phyloP scores from a whole-genome alignment of 164 flowering plant genomes.

The Tetracentron sinense region DNA sequence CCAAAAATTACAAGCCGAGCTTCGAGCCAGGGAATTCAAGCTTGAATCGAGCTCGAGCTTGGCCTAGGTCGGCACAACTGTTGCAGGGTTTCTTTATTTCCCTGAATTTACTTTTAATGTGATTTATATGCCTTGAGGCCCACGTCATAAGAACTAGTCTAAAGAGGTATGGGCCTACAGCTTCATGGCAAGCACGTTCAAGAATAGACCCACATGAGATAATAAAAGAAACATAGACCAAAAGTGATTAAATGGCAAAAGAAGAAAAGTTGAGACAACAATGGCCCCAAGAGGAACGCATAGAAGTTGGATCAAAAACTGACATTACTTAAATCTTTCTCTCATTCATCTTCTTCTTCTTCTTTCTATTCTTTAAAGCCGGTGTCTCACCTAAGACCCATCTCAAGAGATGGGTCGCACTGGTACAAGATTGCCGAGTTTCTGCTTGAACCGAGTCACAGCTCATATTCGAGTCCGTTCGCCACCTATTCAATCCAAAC shows the following conservation, averaged over 20 bases:
- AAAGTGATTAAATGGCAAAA: constrained; percentile 13
- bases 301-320: constrained; percentile 9
- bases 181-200: constrained; percentile 42
- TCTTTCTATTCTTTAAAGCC: constrained; percentile 2
- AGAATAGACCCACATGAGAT: constrained; percentile 19
- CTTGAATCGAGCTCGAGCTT: too few species aligned
- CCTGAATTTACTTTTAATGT: too few species aligned
- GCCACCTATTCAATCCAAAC: constrained; percentile 41
- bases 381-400: background rate
- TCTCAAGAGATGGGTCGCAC: constrained; percentile 37
- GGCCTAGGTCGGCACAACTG: too few species aligned
- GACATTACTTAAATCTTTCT: constrained; percentile 5
- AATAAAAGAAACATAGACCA: constrained; percentile 12
- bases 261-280: constrained; percentile 1
- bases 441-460: constrained; percentile 56
- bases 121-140: background rate
- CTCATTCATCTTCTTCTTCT: constrained; percentile 5
- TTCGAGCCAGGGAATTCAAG: too few species aligned
- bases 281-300: constrained; percentile 4
- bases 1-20: too few species aligned
- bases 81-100: too few species aligned
- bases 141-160: background rate
- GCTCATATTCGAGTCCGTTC: constrained; percentile 57
- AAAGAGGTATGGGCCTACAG: constrained; percentile 23
- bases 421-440: constrained; percentile 39